These are phyloP conservation scores for Wickerhamomyces strasburgensis DNA, from an alignment of 805 yeast genomes.

Conservation along the genomic window DNA sequence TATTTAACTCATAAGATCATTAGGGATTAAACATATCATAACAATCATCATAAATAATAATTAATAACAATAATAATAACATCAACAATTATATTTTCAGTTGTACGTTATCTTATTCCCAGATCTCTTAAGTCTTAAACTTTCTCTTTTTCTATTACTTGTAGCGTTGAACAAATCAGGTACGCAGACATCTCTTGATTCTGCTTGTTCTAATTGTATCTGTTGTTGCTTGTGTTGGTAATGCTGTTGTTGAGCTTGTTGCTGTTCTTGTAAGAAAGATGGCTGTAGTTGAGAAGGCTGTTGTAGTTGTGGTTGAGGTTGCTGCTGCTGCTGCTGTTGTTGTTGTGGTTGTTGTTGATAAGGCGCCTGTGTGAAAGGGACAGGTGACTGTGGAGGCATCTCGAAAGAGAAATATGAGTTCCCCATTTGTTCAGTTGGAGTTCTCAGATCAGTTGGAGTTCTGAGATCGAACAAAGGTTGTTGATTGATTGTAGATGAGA, in stretches of 20 bases:
- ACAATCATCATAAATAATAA: no score
- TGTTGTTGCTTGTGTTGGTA: constrained; percentile 9
- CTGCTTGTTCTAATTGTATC: constrained; percentile 7
- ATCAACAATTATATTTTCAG: no score
- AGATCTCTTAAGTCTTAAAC: constrained; percentile 43
- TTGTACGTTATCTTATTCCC: constrained; percentile 20
- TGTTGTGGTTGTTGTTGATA: constrained; percentile 1
- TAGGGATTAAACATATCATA: no score
- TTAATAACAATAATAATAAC: no score
- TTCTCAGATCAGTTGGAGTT: constrained; percentile 19
- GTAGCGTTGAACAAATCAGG: constrained; percentile 37
- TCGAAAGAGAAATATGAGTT: constrained; percentile 23
- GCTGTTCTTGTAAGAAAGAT: constrained; percentile 18
- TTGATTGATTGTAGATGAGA: constrained; percentile 5
- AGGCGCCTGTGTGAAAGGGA: not conserved
- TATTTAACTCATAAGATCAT: no score
- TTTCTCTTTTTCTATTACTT: constrained; percentile 47
- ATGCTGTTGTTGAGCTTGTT: constrained; percentile 12
- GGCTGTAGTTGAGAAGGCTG: constrained; percentile 15
- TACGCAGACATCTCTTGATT: constrained; percentile 13
- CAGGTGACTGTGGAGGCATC: constrained; percentile 12
- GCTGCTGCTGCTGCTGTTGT: constrained; percentile 7
- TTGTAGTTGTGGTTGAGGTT: constrained; percentile 1
- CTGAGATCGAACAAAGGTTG: constrained; percentile 15
- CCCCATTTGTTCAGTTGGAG: constrained; percentile 19